Evolutionary conservation across 441 rosid genomes (phyloP), one percentile per base, ranked within the genome.

Genomic region (Adansonia madagascariensis): DNA sequence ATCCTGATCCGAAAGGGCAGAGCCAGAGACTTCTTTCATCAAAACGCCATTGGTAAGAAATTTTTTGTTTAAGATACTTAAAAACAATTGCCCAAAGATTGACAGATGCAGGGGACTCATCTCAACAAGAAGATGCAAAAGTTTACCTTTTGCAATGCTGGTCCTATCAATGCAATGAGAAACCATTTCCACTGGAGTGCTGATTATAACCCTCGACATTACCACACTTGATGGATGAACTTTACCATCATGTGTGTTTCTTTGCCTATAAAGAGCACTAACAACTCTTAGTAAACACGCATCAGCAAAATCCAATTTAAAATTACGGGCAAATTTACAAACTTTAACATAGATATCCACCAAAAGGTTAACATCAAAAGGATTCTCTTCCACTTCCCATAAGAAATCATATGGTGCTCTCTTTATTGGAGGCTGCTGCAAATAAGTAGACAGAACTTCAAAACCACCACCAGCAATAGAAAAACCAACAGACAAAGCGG

Each of bases 71-170:
- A 88, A 47, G 84, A 77, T 80, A 75, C 86, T 75, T 71, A 61
- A 76, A 74, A 90, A 82, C 52, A 83, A 78, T 78, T 83, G 72
- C 75, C 98, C 98, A 82, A 91, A 91, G 75, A 87, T 81, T 49
- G 94, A 88, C 73, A 83, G 76, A 85, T 91, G 97, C 85, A 88
- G 64, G 64, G 97, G 90, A 80, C 95, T 91, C 83, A 89, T 83
- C 86, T 94, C 95, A 78, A 84, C 87, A 79, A 94, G 89, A 82
- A 87, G 87, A 87, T 75, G 81, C 86, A 96, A 76, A 49, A 89
- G 76, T 80, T 88, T 88, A 80, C 97, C 92, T 84, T 86, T 94
- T 47, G 85, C 84, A 83, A 77, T 78, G 85, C 75, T 91, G 66
- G 81, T 81, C 75, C 63, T 79, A 73, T 73, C 78, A 75, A 90